These are phyloP conservation scores for Chenopodium berlandieri DNA, from an alignment of 148 eudicot species.

Conservation along the genomic window DNA sequence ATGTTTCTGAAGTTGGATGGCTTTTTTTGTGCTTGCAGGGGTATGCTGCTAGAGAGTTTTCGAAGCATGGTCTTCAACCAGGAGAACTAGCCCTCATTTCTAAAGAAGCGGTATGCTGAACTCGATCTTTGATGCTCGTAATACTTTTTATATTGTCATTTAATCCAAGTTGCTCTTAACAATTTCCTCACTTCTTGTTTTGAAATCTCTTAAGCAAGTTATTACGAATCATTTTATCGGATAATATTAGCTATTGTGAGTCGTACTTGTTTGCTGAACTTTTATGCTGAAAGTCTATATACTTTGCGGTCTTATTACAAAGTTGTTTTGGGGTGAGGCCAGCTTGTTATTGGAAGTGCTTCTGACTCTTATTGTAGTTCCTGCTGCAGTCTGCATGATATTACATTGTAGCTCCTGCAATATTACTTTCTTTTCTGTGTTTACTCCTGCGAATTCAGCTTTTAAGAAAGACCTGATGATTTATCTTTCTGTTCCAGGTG, in stretches of 20 bases:
- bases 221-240: too few species aligned
- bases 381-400: background rate
- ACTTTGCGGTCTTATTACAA: background rate
- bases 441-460: background rate
- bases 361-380: background rate
- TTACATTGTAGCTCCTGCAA: background rate
- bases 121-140: background rate
- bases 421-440: background rate
- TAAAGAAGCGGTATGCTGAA: constrained; percentile 70
- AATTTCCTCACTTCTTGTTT: background rate
- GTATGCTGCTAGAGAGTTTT: constrained; percentile 90
- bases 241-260: background rate
- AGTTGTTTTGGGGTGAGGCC: background rate
- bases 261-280: background rate
- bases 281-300: background rate
- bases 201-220: too few species aligned
- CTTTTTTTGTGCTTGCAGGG: constrained; percentile 51
- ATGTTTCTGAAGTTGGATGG: constrained; percentile 2
- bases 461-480: background rate
- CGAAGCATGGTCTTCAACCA: constrained; percentile 75
- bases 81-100: constrained; percentile 91
- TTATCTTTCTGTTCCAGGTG: constrained; percentile 47
- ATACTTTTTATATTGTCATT: background rate
- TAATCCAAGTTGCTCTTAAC: background rate
- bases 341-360: background rate